Conservation (phyloP, 176 grass and related monocot species). For the Pontederia paniculata region DNA sequence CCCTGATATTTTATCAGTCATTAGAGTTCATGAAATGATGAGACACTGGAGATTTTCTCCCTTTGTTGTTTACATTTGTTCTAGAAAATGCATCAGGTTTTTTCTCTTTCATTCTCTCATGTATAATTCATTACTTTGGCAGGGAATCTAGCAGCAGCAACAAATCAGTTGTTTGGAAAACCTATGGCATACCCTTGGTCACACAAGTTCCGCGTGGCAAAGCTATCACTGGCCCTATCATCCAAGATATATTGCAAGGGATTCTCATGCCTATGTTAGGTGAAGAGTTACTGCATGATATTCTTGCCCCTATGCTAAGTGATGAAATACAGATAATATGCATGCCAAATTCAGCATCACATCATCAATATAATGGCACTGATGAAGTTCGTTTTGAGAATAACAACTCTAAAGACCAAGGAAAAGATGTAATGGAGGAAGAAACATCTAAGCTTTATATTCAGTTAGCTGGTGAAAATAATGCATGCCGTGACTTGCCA, state of each 20-base stretch:
- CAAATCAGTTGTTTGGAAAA: constrained; percentile 43
- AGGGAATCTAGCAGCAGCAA: constrained; percentile 60
- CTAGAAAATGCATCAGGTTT: no score
- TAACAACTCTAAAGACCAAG: neutral
- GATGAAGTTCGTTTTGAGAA: constrained; percentile 15
- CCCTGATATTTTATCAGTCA: no score
- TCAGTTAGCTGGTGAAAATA: constrained; percentile 67
- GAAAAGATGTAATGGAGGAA: neutral
- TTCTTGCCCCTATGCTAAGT: constrained; percentile 4
- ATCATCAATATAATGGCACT: constrained; percentile 20
- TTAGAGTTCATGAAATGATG: no score
- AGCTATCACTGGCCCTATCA: constrained; percentile 49
- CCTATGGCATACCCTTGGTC: constrained; percentile 80
- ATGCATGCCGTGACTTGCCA: constrained; percentile 44
- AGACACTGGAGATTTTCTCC: no score
- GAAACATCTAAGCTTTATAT: constrained; percentile 22
- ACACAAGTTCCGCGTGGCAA: constrained; percentile 56
- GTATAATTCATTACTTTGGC: neutral
- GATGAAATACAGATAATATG: constrained; percentile 26
- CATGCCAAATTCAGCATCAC: constrained; percentile 36
- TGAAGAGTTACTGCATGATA: no score
- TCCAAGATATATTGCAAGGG: constrained; percentile 49
- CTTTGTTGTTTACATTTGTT: no score
- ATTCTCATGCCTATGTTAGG: constrained; percentile 71
- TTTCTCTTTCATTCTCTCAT: no score